These are phyloP conservation scores for Yamadazyma phyllophila DNA, from an alignment of 805 yeast genomes.

Conservation along the genomic window DNA sequence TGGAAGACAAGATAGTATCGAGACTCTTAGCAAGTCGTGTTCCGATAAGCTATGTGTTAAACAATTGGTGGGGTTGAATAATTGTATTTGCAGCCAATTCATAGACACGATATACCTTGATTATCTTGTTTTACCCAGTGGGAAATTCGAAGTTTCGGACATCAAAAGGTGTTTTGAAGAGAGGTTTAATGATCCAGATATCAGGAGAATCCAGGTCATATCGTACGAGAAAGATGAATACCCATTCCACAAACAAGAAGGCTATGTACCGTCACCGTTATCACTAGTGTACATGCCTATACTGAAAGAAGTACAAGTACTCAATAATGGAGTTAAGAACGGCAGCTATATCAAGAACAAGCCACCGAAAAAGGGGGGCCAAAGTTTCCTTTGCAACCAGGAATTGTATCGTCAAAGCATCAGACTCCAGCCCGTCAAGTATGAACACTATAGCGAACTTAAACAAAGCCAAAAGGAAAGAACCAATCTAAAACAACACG, in stretches of 20 bases:
- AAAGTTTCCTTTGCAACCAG: constrained; percentile 35
- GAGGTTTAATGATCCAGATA: constrained; percentile 15
- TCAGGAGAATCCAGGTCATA: constrained; percentile 19
- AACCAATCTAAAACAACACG: not conserved
- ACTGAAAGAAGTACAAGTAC: constrained; percentile 30
- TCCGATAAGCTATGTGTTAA: constrained; percentile 74
- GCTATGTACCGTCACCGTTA: constrained; percentile 27
- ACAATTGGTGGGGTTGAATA: constrained; percentile 58
- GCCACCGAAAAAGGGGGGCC: constrained; percentile 44
- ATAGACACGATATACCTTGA: constrained; percentile 39
- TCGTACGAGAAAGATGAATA: constrained; percentile 22
- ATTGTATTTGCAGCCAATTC: constrained; percentile 38
- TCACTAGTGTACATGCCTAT: constrained; percentile 28
- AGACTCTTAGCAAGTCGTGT: constrained; percentile 80
- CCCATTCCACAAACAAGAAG: constrained; percentile 22
- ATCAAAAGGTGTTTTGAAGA: constrained; percentile 42
- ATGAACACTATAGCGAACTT: constrained; percentile 26
- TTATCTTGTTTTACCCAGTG: constrained; percentile 49
- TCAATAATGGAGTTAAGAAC: constrained; percentile 59
- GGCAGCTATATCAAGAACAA: constrained; percentile 51
- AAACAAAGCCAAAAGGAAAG: constrained; percentile 23
- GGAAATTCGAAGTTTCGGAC: constrained; percentile 24
- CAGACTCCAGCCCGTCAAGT: not conserved
- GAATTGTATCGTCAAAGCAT: constrained; percentile 6
- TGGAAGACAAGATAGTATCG: constrained; percentile 76